Conservation (phyloP, 768 basidiomycete genomes). For the Termitomyces titanicus region DNA sequence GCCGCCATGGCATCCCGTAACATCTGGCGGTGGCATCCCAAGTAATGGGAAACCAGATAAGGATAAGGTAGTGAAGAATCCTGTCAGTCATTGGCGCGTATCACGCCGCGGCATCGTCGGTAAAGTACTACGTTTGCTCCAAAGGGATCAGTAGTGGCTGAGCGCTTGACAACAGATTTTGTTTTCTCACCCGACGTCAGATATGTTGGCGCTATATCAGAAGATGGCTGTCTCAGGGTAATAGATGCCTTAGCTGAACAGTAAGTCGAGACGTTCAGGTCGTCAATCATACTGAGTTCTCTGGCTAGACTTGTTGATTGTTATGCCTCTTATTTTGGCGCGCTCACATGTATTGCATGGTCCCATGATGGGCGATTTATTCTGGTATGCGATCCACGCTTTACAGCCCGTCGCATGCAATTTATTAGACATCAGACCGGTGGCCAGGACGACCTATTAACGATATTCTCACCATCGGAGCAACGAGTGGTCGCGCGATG, state of each 20-base stretch:
- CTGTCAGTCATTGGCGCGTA: constrained; percentile 87
- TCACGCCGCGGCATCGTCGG: constrained; percentile 71
- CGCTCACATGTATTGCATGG: constrained; percentile 88
- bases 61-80: constrained; percentile 76
- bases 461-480: constrained; percentile 93
- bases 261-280: constrained; percentile 38
- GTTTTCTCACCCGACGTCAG: constrained; percentile 93
- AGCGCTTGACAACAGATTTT: constrained; percentile 52
- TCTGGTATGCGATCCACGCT: constrained; percentile 45
- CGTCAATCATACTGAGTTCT: neutral
- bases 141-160: neutral
- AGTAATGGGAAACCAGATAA: constrained; percentile 50
- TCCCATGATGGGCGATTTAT: constrained; percentile 95
- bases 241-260: constrained; percentile 86
- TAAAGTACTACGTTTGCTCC: constrained; percentile 25
- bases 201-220: constrained; percentile 85
- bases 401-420: neutral
- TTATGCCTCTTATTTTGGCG: constrained; percentile 93
- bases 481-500: constrained; percentile 92
- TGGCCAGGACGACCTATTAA: constrained; percentile 94
- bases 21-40: constrained; percentile 34
- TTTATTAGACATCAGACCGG: constrained; percentile 58
- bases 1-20: constrained; percentile 82
- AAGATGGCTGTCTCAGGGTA: constrained; percentile 88
- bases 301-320: constrained; percentile 78